These are phyloP conservation scores for Globisporangium abappressorium DNA, from an alignment of 352 stramenopile species.

Conservation along the genomic window DNA sequence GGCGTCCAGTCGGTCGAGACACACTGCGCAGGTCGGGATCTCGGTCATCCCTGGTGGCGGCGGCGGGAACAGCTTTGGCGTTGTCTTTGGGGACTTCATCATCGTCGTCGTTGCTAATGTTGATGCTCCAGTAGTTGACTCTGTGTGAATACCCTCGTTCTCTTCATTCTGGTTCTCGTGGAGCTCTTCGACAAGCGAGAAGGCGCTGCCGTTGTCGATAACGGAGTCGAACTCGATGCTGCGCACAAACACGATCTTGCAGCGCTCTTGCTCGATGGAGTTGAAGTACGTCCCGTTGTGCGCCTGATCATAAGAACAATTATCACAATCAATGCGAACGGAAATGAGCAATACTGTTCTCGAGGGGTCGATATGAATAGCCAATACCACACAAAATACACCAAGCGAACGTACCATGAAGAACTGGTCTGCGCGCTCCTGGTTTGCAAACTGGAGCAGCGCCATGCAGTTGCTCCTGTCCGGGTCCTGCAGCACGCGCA, in stretches of 20 bases:
- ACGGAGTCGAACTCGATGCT: constrained; percentile 83
- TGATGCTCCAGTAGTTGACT: not conserved
- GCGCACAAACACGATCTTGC: constrained; percentile 89
- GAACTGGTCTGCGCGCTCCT: constrained; percentile 82
- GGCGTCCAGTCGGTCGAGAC: constrained; percentile 86
- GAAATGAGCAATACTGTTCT: no score
- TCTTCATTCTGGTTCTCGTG: constrained; percentile 18
- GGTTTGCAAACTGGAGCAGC: constrained; percentile 76
- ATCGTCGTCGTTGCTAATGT: not conserved
- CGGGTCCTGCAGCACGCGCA: constrained; percentile 80
- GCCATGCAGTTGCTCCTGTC: constrained; percentile 85
- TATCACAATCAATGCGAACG: no score
- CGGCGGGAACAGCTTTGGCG: constrained; percentile 47
- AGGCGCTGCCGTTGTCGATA: constrained; percentile 18
- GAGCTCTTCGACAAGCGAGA: constrained; percentile 22
- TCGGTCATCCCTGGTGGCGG: constrained; percentile 80
- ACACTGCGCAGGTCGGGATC: constrained; percentile 90
- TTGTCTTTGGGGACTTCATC: constrained; percentile 13
- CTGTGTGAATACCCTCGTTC: not conserved
- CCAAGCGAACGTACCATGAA: constrained; percentile 34
- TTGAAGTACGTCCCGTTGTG: constrained; percentile 92
- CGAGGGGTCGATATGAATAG: no score
- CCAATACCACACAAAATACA: no score
- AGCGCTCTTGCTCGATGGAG: constrained; percentile 89
- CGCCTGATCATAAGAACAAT: constrained; percentile 26